Evolutionary conservation across 2,329 filamentous ascomycete genomes (phyloP), one percentile per base, ranked within the genome.

Genomic region (Rhexocercosporidium sp.): DNA sequence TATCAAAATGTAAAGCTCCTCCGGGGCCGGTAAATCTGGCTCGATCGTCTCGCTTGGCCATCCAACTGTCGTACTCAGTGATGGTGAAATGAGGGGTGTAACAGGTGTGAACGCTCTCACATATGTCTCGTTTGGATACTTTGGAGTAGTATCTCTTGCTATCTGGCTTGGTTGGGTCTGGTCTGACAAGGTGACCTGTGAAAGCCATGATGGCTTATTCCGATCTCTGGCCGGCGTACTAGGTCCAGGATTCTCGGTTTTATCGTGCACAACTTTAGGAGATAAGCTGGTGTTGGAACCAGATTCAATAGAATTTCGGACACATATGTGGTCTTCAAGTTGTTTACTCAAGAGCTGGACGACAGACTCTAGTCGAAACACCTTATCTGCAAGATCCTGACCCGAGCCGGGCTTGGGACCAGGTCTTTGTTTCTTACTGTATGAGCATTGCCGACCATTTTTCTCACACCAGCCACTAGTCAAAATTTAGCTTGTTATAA

Each of bases 371-470:
- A 63, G 34, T 22, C 60, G 60, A 39, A n/a, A 29, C 18, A 63
- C 44, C 27, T 63, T 63, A 16, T 63, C 49, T 12, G 60, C 39
- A 12, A 63, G 47, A 37, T 63, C 47, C n/a, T 63, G 60, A 44
- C 49, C 39, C 7, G 49, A 53, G 3, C 60, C 60, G 2, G 47
- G 22, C 49, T 56, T 63, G 3, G 60, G 60, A 29, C 60, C 60
- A 11, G 60, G 60, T 37, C 49, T 63, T 18, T 63, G 60, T 22
- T 63, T 63, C 22, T 63, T 63, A 22, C 47, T 63, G 22, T 63
- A 63, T 3, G 60, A 63, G 34, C 60, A 63, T 39, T 25, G 60
- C 12, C 60, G 47, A 18, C 47, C 20, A 44, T 63, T 63, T 22
- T 49, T 53, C 16, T 37, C 34, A 56, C 60, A 63, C 60, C 60